Evolutionary conservation across 2,329 filamentous ascomycete genomes (phyloP), one percentile per base, ranked within the genome.

Genomic region (Onygenales sp.): DNA sequence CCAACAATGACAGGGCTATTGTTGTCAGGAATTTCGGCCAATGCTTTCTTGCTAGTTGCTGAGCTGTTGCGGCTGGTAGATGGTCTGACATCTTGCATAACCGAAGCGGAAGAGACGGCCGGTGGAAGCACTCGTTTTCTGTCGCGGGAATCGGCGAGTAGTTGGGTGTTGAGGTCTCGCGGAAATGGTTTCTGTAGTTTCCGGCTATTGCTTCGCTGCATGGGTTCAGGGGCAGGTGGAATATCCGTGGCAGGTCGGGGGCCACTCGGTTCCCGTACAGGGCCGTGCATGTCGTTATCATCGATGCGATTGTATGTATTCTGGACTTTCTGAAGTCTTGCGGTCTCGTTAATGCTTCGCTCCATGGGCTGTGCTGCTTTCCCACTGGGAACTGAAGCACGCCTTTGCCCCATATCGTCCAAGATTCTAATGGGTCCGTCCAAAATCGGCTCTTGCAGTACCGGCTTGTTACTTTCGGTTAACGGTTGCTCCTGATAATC

Each of bases 171-270:
- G n/a, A 50, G 41, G 33, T 50, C 44, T 2, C 21, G 38, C 31
- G 55, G 57, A 8, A 55, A 41, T 33, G 53, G 57, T 38, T 57
- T 57, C 48, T 58, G 57, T 35, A 57, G 48, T 38, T 57, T 57
- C 21, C 52, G 53, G 44, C 55, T 58, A 21, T 58, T 58, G 42
- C 53, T 55, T 21, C 57, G 49, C 17, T 55, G 53, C 3, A 58
- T 50, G 10, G 35, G 43, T 13, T 13, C 42, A 2, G 31, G 43
- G 9, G 41, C 31, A 36, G 44, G 7, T 27, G 53, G 14, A 2
- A 51, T 10, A n/a, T 21, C 38, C 9, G 45, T 17, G 3, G n/a
- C 14, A n/a, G 49, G 45, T 32, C 21, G 21, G 21, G 21, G 21
- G 21, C 21, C 21, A 27, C 21, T 27, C 21, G 21, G 21, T 27